Evolutionary conservation across 441 rosid genomes (phyloP), one percentile per base, ranked within the genome.

Genomic region (Pelargonium australe): DNA sequence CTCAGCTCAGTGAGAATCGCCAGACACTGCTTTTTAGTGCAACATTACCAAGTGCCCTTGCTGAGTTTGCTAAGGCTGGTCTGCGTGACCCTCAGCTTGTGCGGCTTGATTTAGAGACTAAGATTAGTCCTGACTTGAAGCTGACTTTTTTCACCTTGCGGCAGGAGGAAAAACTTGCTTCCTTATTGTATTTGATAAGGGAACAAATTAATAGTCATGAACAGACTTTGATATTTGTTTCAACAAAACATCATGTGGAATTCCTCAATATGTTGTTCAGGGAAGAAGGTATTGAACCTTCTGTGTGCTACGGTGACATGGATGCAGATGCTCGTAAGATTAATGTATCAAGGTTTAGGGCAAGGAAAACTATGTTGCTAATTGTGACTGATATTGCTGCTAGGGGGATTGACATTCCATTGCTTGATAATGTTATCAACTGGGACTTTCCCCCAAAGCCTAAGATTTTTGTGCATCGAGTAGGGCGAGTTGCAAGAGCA

Each of bases 361-460:
- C 91, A 12, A 84, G 90, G 72, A 94, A 82, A 82, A 86, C 96
- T 40, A 91, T 83, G 99, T 43, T 91, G 80, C 78, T 94, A 76
- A 82, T 94, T 78, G 99, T 94, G 67, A 94, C 96, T 2, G 99
- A 94, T 82, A 84, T 94, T 73, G 97, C 99, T 7, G 96, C 99
- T 66, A 86, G 99, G 76, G 99, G 99, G 37, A 94, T 94, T 65
- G 99, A 94, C 71, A 91, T 94, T 69, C 99, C 97, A 0, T 82
- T 94, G 80, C 97, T 94, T 69, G 99, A 94, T 76, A 94, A 94
- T 81, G 99, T 91, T 70, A 89, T 94, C 60, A 91, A 94, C 76
- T 94, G 96, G 96, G 99, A 94, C 78, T 94, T 89, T 66, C 97
- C 99, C 55, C 92, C 96, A 1, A 89, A 87, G 66, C 97, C 99